Base-by-base conservation (phyloP, 2,329 filamentous ascomycete genomes). In the Arthrocladium fulminans region DNA sequence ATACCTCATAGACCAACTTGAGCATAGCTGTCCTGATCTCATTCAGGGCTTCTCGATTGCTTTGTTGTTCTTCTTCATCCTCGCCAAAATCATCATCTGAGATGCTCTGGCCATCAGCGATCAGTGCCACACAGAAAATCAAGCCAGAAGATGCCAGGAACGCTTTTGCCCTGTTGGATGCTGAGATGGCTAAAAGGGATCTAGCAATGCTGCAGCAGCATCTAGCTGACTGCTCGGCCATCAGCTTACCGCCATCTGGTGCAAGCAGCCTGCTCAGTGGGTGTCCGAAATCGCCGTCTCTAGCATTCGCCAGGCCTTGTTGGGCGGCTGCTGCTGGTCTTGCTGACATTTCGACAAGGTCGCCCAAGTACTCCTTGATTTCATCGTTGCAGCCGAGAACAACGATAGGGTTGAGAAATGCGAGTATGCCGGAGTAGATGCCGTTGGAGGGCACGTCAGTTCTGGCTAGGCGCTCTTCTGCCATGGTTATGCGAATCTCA, bases 321-420 rank as follows among this genome's bases (percentile, higher is more conserved):
- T 49, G 45, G 17, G 47, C 54, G 19, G 48, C 54, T 19, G 54
- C 32, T 3, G 53, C 48, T 2, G 53, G 47, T 3, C 51, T 51
- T 30, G 49, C 53, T 25, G 53, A 48, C 53, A 58, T 57, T 48
- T 58, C 56, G 10, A 57, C 24, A 22, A 58, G 45, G 24, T 58
- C 56, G 1, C 54, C 54, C 10, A 58, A 37, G 22, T 47, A 47
- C 23, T 47, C 34, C 29, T 47, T 47, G 12, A 42, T 51, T 3
- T 17, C 51, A 29, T 45, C 12, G 32, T 40, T 37, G 29, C 24
- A 27, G 12, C 49, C 15, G n/a, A 45, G 48, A 15, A 38, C 25
- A 15, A 46, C 34, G 13, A 22, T 35, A 15, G 47, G 29, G 1
- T 27, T 24, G 22, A 57, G 48, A 9, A 57, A 46, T 23, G 48